Evolutionary conservation across 73 alveolate species (phyloP).

Genomic region (Paraurostyla sp.): DNA sequence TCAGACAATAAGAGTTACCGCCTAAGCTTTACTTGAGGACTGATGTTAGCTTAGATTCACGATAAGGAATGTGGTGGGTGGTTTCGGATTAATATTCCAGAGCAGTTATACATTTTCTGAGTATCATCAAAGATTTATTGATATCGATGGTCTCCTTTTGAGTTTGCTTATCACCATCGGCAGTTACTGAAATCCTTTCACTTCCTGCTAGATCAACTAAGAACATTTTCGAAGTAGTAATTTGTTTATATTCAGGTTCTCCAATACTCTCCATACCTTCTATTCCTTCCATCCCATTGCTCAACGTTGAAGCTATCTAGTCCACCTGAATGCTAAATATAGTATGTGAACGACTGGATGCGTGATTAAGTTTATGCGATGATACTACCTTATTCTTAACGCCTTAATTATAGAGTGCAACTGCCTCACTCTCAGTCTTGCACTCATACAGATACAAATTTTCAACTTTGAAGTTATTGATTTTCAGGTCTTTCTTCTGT

Average conservation of each 20-base stretch:
- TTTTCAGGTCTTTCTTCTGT: conserved; percentile 63
- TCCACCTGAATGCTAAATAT: conserved; percentile 90
- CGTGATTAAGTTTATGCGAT: conserved; percentile 89
- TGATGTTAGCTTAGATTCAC: conserved; percentile 95
- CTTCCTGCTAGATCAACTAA: conserved; percentile 97
- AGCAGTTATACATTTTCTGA: conserved; percentile 89
- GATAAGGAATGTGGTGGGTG: conserved; percentile 88
- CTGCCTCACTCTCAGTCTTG: conserved; percentile 69
- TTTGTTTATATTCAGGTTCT: conserved; percentile 36
- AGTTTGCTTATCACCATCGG: conserved; percentile 82
- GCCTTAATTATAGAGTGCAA: conserved; percentile 77
- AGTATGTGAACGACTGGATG: conserved; percentile 94
- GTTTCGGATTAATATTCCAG: conserved; percentile 77
- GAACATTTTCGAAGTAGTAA: conserved; percentile 83
- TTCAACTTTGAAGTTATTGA: conserved; percentile 74
- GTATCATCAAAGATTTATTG: conserved; percentile 89
- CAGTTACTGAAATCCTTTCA: conserved; percentile 88
- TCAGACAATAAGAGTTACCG: conserved; percentile 93
- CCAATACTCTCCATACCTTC: not conserved
- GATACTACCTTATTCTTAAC: conserved; percentile 91
- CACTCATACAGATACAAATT: conserved; percentile 71
- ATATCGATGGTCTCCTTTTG: conserved; percentile 91
- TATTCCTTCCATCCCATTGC: conserved; percentile 66
- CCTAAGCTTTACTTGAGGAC: conserved; percentile 92
- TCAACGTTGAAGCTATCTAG: conserved; percentile 20